Base-by-base conservation (phyloP, 805 yeast species). In the Pichia cephalocereana region DNA sequence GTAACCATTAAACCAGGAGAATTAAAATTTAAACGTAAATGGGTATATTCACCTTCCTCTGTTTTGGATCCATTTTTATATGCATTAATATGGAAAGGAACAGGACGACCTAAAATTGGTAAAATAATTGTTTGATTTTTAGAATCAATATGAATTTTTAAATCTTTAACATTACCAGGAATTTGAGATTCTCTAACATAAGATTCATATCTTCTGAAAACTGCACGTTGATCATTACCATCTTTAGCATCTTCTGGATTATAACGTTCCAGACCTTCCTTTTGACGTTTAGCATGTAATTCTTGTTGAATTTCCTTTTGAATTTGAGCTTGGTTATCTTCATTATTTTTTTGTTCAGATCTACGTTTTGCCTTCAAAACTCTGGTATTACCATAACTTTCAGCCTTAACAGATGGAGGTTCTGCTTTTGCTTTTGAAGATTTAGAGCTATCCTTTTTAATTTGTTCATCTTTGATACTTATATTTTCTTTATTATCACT, bases 11-110 rank as follows among this genome's bases (percentile, higher is more conserved):
- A 45, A 59, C 96, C 97, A 1, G 99, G 98, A 2, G 96, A 83
- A 64, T 90, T 82, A 74, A 91, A 88, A 64, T 91, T 91, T 61
- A 91, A 74, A 66, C 99, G 80, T 59, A 91, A 64, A 61, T 86
- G 90, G 1, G 96, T 89, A 65, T 78, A 89, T 56, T 90, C 97
- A 46, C 97, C 98, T 71, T 93, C 98, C 61, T 93, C 99, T 54
- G 83, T 87, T 61, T 89, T 90, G 11, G 96, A 85, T 44, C 96
- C 98, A 62, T 87, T 90, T 61, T 90, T 91, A 70, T 86, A 90
- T 5, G 97, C 74, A 64, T 88, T 88, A 61, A 91, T 89, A 65
- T 91, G 99, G 74, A 93, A 91, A 26, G 99, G 99, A 46, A 93
- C 98, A 1, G 98, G 97, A 60, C 98, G 77, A 53, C 99, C 99